Base-by-base conservation (phyloP, 2,329 filamentous ascomycete species). In the Fusarium sp. region DNA sequence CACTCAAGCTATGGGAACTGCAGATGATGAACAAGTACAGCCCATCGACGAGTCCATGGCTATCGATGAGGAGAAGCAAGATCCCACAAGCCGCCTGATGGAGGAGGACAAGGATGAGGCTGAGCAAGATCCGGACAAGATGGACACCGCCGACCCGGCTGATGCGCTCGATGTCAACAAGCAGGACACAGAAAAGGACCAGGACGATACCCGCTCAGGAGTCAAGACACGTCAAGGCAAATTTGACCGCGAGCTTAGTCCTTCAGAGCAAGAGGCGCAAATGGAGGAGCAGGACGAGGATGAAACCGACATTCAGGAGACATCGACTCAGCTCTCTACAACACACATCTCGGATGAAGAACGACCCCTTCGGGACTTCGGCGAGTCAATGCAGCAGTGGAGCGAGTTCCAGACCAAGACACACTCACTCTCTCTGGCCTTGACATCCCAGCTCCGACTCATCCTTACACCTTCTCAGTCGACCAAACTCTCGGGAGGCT, bases 401-500 rank as follows among this genome's bases (percentile, higher is more conserved):
- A 86, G 89, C 11, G 85, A 89, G 58, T 96, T 97, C 80, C 94
- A 98, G 79, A 85, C 86, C 62, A 87, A 89, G 55, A 98, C 96
- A 0, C 93, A 96, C 68, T 86, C 91, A 46, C 90, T 97, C 56
- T 96, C 96, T 0, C 87, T 97, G 56, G 90, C 93, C 3, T 85
- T 99, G 15, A 97, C 95, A 2, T 96, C 97, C 68, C 96, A 98
- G 75, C 89, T 99, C 19, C 93, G 96, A 24, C 88, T 99, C 15
- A 98, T 99, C 73, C 89, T 99, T 38, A 93, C 93, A 0, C 96
- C 96, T 1, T 98, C 95, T 0, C 90, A 97, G 52, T 94, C 95
- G 2, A 98, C 96, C 36, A 99, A 98, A 76, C 91, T 99, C 65
- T 94, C 95, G 3, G 96, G 96, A 42, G 94, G 97, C 70, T 98